These are phyloP conservation scores for Aureobasidium sp. DNA, from an alignment of 2,329 filamentous ascomycete species.

Conservation along the genomic window DNA sequence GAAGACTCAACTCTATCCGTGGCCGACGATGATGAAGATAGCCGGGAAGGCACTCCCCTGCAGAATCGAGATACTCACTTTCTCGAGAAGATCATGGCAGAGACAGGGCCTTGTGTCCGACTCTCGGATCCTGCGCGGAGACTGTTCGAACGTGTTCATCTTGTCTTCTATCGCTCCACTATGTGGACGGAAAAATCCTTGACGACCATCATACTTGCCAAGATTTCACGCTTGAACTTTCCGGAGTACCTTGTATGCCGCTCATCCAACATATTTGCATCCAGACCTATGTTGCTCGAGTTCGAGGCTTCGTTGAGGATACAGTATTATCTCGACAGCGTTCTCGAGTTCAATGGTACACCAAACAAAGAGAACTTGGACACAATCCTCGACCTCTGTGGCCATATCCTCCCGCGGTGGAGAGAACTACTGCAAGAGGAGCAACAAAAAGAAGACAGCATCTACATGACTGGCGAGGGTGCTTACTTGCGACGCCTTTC, in stretches of 20 bases:
- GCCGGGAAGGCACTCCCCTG: conserved; percentile 33
- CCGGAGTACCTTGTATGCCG: conserved; percentile 84
- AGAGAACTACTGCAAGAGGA: conserved; percentile 63
- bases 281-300: conserved; percentile 67
- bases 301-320: conserved; percentile 81
- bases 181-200: conserved; percentile 97
- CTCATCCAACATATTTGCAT: conserved; percentile 79
- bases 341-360: conserved; percentile 71
- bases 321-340: conserved; percentile 71
- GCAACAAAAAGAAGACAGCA: conserved; percentile 62
- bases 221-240: conserved; percentile 80
- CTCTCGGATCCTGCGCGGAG: conserved; percentile 64
- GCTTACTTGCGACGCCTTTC: conserved; percentile 84
- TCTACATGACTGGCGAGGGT: conserved; percentile 77
- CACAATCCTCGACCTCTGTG: conserved; percentile 62
- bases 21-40: conserved; percentile 26
- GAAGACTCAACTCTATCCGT: conserved; percentile 46
- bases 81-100: conserved; percentile 64
- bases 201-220: conserved; percentile 87
- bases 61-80: conserved; percentile 67
- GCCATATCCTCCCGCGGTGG: conserved; percentile 76
- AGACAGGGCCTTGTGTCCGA: conserved; percentile 75
- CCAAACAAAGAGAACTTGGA: conserved; percentile 58
- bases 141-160: conserved; percentile 86
- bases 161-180: conserved; percentile 92